Conservation (phyloP, 371 early-diverging fungal species). For the Apophysomyces elegans region DNA sequence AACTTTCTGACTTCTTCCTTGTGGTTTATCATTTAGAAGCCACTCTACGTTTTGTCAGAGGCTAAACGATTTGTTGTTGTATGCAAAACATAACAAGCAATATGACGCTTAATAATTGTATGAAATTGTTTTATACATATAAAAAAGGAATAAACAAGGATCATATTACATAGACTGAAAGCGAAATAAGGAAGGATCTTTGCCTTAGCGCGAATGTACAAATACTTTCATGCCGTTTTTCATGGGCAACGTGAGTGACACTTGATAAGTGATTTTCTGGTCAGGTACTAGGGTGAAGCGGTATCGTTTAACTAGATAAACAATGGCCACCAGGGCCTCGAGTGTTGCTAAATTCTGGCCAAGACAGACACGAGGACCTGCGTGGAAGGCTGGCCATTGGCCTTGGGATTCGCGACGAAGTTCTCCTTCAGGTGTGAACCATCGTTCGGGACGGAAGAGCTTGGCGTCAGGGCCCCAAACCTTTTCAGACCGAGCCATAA, state of each 20-base stretch:
- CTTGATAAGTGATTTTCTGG: slow-evolving; percentile 35
- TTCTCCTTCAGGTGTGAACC: slow-evolving; percentile 51
- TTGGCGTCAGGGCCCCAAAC: slow-evolving; percentile 67
- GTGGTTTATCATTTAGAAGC: too few relatives aligned
- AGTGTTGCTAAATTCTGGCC: slow-evolving; percentile 53
- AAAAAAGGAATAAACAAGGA: neutral
- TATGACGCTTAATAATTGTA: too few relatives aligned
- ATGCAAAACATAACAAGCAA: too few relatives aligned
- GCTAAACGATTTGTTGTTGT: too few relatives aligned
- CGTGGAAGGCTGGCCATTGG: slow-evolving; percentile 63
- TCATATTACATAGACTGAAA: neutral
- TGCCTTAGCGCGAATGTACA: slow-evolving; percentile 22
- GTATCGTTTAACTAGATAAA: slow-evolving; percentile 41
- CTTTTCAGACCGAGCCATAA: slow-evolving; percentile 53
- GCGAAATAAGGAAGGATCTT: neutral
- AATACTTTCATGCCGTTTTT: slow-evolving; percentile 43
- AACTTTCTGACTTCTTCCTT: too few relatives aligned
- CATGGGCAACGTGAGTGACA: slow-evolving; percentile 55
- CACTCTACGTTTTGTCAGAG: too few relatives aligned
- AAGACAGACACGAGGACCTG: slow-evolving; percentile 74
- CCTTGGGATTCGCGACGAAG: slow-evolving; percentile 45
- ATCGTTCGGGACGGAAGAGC: slow-evolving; percentile 67
- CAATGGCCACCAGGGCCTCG: slow-evolving; percentile 45
- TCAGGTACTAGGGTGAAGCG: slow-evolving; percentile 45
- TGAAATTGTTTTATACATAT: neutral